These are phyloP conservation scores for Geotrichum reessii DNA, from an alignment of 1,139 yeast genomes.

Conservation along the genomic window DNA sequence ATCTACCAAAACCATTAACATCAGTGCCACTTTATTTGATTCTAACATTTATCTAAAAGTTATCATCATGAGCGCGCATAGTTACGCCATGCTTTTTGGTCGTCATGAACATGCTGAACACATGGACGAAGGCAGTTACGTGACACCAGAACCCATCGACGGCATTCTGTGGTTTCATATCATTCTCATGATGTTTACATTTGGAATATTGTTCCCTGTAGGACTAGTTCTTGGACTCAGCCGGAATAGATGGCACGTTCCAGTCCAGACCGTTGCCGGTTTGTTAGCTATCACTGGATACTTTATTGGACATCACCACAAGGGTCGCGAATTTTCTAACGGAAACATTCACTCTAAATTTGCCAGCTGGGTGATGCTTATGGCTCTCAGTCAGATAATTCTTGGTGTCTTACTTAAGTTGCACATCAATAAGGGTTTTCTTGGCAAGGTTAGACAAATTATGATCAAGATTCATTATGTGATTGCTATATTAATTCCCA, in stretches of 20 bases:
- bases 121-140: slow-evolving; percentile 16
- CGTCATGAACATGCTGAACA: slow-evolving; percentile 20
- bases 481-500: slow-evolving; percentile 38
- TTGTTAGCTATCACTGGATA: slow-evolving; percentile 37
- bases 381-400: slow-evolving; percentile 30
- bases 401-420: slow-evolving; percentile 36
- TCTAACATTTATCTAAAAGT: neutral
- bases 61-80: slow-evolving; percentile 6
- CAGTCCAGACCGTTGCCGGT: slow-evolving; percentile 37
- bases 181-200: slow-evolving; percentile 36
- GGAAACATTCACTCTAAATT: slow-evolving; percentile 35
- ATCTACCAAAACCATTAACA: neutral
- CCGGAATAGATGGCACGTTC: slow-evolving; percentile 37
- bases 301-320: slow-evolving; percentile 38
- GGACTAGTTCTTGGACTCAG: slow-evolving; percentile 41
- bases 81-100: slow-evolving; percentile 10
- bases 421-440: slow-evolving; percentile 33
- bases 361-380: slow-evolving; percentile 31
- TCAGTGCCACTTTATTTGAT: neutral
- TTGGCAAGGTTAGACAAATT: slow-evolving; percentile 32
- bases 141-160: slow-evolving; percentile 19
- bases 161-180: slow-evolving; percentile 37
- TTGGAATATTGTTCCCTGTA: slow-evolving; percentile 40
- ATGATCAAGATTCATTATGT: slow-evolving; percentile 35
- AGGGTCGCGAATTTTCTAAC: slow-evolving; percentile 35